Evolutionary conservation across 2,329 filamentous ascomycete genomes (phyloP).

Genomic region (Claviceps sp.): DNA sequence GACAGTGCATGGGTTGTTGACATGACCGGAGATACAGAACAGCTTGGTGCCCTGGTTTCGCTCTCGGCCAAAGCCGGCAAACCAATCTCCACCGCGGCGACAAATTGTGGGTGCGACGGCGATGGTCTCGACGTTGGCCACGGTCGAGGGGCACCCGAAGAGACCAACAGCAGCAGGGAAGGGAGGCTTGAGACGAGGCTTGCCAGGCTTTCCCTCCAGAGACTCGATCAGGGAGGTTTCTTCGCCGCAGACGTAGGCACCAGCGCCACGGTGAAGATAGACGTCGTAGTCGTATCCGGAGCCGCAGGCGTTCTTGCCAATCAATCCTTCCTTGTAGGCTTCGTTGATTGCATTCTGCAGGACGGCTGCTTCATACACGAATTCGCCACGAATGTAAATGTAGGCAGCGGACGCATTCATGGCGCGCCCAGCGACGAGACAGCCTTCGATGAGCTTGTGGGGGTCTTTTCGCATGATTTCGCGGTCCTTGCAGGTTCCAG

Average conservation of each 20-base stretch:
- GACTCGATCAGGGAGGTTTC: slow-evolving; percentile 98
- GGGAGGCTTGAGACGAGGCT: slow-evolving; percentile 95
- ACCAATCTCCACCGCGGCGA: slow-evolving; percentile 85
- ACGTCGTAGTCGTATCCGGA: slow-evolving; percentile 97
- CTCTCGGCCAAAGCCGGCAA: slow-evolving; percentile 85
- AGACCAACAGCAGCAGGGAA: slow-evolving; percentile 96
- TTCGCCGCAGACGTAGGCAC: slow-evolving; percentile 95
- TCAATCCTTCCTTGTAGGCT: slow-evolving; percentile 84
- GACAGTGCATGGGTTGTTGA: slow-evolving; percentile 96
- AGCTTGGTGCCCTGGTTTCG: slow-evolving; percentile 96
- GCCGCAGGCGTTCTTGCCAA: slow-evolving; percentile 96
- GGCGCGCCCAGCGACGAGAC: slow-evolving; percentile 84
- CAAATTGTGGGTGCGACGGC: slow-evolving; percentile 93
- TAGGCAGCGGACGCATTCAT: slow-evolving; percentile 99
- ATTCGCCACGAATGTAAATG: slow-evolving; percentile 98
- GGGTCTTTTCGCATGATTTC: slow-evolving; percentile 99
- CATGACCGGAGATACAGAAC: slow-evolving; percentile 94
- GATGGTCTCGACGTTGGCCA: slow-evolving; percentile 95
- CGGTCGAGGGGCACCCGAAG: slow-evolving; percentile 94
- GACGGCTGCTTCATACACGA: slow-evolving; percentile 88
- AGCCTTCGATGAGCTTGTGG: slow-evolving; percentile 97
- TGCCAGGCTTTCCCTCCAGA: slow-evolving; percentile 94
- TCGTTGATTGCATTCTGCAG: slow-evolving; percentile 95
- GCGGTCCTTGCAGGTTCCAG: slow-evolving; percentile 97
- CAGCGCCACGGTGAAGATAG: slow-evolving; percentile 90